Evolutionary conservation across 768 basidiomycete genomes (phyloP).

Genomic region (Coprinopsis sp.): DNA sequence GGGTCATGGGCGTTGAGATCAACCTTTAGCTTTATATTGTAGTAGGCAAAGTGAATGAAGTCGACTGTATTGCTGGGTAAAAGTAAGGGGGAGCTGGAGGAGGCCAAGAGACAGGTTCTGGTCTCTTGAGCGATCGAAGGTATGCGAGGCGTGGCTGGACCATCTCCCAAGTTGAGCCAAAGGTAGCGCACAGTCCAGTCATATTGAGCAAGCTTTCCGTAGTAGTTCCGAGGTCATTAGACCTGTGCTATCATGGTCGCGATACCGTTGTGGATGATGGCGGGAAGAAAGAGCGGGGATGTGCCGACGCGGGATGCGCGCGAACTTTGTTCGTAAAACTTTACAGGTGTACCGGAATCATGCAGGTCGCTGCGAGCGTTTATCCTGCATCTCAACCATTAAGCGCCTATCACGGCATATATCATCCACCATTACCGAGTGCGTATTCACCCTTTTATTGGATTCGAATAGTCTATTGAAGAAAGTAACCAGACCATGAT

Average conservation of each 20-base stretch:
- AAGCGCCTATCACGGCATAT: conserved; percentile 33
- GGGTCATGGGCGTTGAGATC: too few species aligned
- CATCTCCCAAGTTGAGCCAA: too few species aligned
- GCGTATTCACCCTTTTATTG: conserved; percentile 17
- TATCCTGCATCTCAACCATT: conserved; percentile 31
- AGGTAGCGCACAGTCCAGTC: too few species aligned
- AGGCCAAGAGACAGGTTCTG: too few species aligned
- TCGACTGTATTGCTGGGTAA: too few species aligned
- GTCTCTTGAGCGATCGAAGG: too few species aligned
- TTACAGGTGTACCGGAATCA: conserved; percentile 63
- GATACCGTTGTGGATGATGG: neutral
- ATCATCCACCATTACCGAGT: conserved; percentile 30
- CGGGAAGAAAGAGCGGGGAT: conserved; percentile 5
- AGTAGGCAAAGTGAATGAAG: too few species aligned
- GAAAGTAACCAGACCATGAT: conserved; percentile 34
- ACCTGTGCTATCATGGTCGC: neutral
- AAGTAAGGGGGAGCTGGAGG: too few species aligned
- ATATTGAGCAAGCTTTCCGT: too few species aligned
- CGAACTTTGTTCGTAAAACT: conserved; percentile 71
- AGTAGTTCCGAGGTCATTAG: too few species aligned
- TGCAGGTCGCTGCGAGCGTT: conserved; percentile 47
- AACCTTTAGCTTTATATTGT: too few species aligned
- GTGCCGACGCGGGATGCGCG: conserved; percentile 12
- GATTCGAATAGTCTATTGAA: conserved; percentile 13
- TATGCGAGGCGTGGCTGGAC: too few species aligned